Conservation (phyloP, 1,139 yeast genomes). For the Saccharomyces hybrid region DNA sequence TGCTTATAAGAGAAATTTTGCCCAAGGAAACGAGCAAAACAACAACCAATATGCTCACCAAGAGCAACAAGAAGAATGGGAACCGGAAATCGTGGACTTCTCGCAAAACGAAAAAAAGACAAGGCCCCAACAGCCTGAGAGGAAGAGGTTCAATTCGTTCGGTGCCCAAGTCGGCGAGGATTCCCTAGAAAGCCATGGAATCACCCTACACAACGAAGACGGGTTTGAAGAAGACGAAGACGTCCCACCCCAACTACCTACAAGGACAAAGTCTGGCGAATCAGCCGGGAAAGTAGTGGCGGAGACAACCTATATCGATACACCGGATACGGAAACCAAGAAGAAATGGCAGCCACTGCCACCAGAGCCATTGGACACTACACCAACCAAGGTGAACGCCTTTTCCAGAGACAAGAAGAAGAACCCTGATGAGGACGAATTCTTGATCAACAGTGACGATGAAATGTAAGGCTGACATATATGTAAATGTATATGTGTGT, state of each 20-base stretch:
- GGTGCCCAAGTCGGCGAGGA: constrained; percentile 40
- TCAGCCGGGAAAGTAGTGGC: constrained; percentile 21
- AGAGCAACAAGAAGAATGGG: constrained; percentile 8
- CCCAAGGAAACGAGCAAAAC: constrained; percentile 17
- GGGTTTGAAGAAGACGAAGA: constrained; percentile 31
- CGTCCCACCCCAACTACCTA: constrained; percentile 39
- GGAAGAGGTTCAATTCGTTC: constrained; percentile 30
- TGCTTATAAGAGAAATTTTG: constrained; percentile 34
- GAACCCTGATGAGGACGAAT: constrained; percentile 24
- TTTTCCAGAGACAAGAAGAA: constrained; percentile 6
- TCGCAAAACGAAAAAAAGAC: background rate
- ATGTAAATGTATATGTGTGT: background rate
- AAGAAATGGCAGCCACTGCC: constrained; percentile 25
- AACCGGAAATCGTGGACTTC: background rate
- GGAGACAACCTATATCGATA: constrained; percentile 28
- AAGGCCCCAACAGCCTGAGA: constrained; percentile 18
- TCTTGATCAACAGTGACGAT: constrained; percentile 28
- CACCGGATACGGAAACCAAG: constrained; percentile 24
- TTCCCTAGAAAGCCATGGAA: constrained; percentile 49
- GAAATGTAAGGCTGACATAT: constrained; percentile 13
- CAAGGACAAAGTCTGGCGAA: constrained; percentile 28
- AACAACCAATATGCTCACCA: constrained; percentile 16
- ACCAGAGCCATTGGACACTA: constrained; percentile 21
- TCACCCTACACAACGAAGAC: constrained; percentile 43
- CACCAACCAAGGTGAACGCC: constrained; percentile 23